Evolutionary conservation across 495 filamentous ascomycete genomes (phyloP).

Genomic region (Hypomontagnella submonticulosa): DNA sequence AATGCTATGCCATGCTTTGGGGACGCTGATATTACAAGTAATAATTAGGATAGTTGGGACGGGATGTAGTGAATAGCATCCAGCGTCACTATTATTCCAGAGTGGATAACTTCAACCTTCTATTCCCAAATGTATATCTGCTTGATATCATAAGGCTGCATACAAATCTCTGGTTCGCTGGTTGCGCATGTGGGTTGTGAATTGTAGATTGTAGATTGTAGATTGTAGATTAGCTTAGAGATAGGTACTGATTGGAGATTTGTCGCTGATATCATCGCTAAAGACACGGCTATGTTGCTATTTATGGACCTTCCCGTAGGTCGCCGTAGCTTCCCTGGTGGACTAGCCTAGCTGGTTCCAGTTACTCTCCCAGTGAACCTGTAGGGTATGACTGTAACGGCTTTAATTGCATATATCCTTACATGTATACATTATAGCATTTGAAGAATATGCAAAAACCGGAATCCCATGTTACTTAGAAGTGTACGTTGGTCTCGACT

Average conservation of each 20-base stretch:
- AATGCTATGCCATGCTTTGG: conserved; percentile 27
- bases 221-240: no score
- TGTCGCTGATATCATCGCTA: conserved; percentile 15
- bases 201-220: conserved; percentile 7
- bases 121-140: conserved; percentile 3
- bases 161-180: background rate
- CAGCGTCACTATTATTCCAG: no score
- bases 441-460: background rate
- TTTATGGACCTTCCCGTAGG: no score
- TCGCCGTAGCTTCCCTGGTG: no score
- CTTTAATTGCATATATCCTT: background rate
- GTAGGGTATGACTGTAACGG: background rate
- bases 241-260: background rate
- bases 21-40: background rate
- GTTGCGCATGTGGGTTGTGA: background rate
- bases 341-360: no score
- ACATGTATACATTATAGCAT: conserved; percentile 3
- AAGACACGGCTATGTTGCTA: no score
- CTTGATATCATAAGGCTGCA: conserved; percentile 1
- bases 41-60: background rate
- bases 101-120: background rate
- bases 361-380: no score
- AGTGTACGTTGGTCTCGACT: no score
- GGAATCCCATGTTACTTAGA: no score
- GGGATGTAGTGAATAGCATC: no score